Conservation (phyloP, 257 asterid species). For the Plantago ovata region DNA sequence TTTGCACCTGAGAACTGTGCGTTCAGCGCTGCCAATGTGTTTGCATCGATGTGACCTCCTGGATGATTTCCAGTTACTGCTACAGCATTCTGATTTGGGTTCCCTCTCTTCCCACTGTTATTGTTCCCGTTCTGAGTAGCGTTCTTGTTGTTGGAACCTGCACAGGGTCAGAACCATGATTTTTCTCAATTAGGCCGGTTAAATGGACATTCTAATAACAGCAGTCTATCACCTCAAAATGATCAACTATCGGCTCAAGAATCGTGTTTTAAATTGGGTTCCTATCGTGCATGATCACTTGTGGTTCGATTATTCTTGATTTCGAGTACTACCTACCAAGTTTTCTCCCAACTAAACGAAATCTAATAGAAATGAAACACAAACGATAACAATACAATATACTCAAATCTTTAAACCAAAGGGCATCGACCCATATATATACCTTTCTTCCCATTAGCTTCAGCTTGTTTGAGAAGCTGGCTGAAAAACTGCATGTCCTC, state of each 20-base stretch:
- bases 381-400: not conserved
- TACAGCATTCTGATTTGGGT: conserved; percentile 29
- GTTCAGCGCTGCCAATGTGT: conserved; percentile 33
- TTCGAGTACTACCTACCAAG: too few relatives aligned
- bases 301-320: too few relatives aligned
- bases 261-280: too few relatives aligned
- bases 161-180: not conserved
- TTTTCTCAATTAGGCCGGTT: too few relatives aligned
- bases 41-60: conserved; percentile 33
- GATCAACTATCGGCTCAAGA: too few relatives aligned
- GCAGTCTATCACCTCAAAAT: too few relatives aligned
- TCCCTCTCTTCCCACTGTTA: conserved; percentile 27
- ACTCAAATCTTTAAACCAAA: not conserved
- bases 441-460: conserved; percentile 30
- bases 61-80: too few relatives aligned
- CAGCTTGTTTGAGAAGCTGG: conserved; percentile 43
- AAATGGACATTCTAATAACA: too few relatives aligned
- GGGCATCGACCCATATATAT: not conserved
- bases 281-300: too few relatives aligned
- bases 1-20: conserved; percentile 23
- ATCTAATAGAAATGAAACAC: not conserved
- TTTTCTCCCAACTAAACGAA: not conserved
- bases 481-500: conserved; percentile 35
- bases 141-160: conserved; percentile 8
- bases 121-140: conserved; percentile 25